These are phyloP conservation scores for Sphenostylis stenocarpa DNA, from an alignment of 306 rosid genomes.

Conservation along the genomic window DNA sequence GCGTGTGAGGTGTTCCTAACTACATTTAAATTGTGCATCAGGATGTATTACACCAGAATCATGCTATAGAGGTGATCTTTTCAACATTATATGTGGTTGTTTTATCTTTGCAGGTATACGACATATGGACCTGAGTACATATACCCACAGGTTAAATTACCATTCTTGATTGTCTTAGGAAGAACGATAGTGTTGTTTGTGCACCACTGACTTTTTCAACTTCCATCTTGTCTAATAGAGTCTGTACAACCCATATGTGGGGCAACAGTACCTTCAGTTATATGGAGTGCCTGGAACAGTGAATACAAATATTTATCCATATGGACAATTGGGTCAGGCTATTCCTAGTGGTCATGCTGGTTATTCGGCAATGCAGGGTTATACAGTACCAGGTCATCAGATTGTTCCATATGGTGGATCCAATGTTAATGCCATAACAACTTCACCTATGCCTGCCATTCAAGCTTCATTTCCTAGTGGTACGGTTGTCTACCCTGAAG, in stretches of 20 bases:
- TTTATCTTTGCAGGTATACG: conserved; percentile 73
- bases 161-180: conserved; percentile 24
- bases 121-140: conserved; percentile 82
- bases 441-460: conserved; percentile 74
- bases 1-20: conserved; percentile 32
- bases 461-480: conserved; percentile 88
- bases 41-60: conserved; percentile 42
- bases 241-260: conserved; percentile 66
- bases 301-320: conserved; percentile 66
- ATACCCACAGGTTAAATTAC: conserved; percentile 68
- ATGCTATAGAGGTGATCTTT: conserved; percentile 44
- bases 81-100: conserved; percentile 40
- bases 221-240: conserved; percentile 45
- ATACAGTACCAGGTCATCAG: conserved; percentile 80
- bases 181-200: conserved; percentile 15
- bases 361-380: conserved; percentile 74
- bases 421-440: conserved; percentile 69
- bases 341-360: conserved; percentile 78
- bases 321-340: conserved; percentile 82
- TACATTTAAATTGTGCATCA: conserved; percentile 40
- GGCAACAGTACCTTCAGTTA: conserved; percentile 86
- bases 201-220: conserved; percentile 36
- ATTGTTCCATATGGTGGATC: conserved; percentile 79
- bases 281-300: conserved; percentile 83
- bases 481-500: conserved; percentile 31